Conservation (phyloP, 2,329 filamentous ascomycete species). For the Arachnopeziza araneosa region DNA sequence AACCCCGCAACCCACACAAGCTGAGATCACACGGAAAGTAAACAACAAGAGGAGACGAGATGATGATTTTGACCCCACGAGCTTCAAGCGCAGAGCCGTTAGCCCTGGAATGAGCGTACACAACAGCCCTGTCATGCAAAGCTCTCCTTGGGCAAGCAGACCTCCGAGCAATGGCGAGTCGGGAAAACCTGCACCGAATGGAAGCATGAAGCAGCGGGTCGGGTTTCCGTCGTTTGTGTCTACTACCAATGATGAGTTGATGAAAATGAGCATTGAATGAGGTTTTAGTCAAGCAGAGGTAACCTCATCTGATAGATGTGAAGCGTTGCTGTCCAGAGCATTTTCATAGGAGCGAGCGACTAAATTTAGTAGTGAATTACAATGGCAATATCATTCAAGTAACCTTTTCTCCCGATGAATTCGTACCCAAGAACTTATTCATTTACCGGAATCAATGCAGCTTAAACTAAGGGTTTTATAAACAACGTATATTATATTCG, state of each 20-base stretch:
- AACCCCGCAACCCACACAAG: conserved; percentile 44
- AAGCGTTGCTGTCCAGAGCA: neutral
- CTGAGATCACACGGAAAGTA: conserved; percentile 72
- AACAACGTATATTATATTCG: too few relatives aligned
- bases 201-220: conserved; percentile 49
- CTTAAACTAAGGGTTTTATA: neutral
- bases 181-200: conserved; percentile 44
- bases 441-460: neutral
- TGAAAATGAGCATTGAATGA: conserved; percentile 95
- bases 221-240: conserved; percentile 82
- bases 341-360: neutral
- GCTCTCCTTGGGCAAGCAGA: conserved; percentile 67
- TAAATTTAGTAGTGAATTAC: neutral
- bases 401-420: neutral
- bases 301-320: neutral
- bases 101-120: conserved; percentile 87
- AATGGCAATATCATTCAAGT: neutral
- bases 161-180: conserved; percentile 51
- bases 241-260: conserved; percentile 90
- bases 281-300: neutral
- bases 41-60: conserved; percentile 81
- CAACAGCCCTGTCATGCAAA: conserved; percentile 83
- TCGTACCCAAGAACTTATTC: neutral
- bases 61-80: conserved; percentile 81
- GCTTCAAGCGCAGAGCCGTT: conserved; percentile 87